phyloP scores from a whole-genome alignment of 257 asterid genomes.

The Verbena officinalis region DNA sequence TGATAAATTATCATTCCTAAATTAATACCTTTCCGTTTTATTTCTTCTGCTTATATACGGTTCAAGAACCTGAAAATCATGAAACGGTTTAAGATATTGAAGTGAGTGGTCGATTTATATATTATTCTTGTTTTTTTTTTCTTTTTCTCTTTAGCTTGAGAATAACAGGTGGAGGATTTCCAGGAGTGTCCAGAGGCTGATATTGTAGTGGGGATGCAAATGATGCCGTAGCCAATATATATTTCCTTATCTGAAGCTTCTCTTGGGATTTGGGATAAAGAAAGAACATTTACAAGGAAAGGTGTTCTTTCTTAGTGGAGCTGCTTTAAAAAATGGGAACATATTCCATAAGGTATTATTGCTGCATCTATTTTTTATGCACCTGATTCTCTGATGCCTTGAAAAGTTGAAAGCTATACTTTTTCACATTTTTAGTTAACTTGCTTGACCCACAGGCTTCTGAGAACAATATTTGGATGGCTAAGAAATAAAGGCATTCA shows the following conservation, averaged over 20 bases:
- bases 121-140: background rate
- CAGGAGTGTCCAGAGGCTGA: conserved; percentile 32
- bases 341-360: conserved; percentile 50
- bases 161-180: conserved; percentile 30
- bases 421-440: conserved; percentile 35
- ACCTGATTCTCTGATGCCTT: conserved; percentile 40
- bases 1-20: conserved; percentile 3
- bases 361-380: conserved; percentile 36
- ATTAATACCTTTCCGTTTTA: background rate
- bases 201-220: conserved; percentile 47
- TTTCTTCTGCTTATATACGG: background rate
- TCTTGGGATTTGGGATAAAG: conserved; percentile 44
- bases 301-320: conserved; percentile 64
- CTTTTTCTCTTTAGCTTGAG: background rate
- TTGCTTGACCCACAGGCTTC: conserved; percentile 38
- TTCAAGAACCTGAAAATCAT: background rate
- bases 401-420: conserved; percentile 29
- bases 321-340: conserved; percentile 56
- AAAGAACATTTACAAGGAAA: conserved; percentile 46
- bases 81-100: conserved; percentile 9
- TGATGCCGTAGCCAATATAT: conserved; percentile 36
- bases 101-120: background rate
- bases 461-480: conserved; percentile 32
- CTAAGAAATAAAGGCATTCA: conserved; percentile 28
- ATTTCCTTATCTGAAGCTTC: conserved; percentile 26